Evolutionary conservation across 1,139 yeast genomes (phyloP), one percentile per base, ranked within the genome.

Genomic region (Suhomyces guaymorum): DNA sequence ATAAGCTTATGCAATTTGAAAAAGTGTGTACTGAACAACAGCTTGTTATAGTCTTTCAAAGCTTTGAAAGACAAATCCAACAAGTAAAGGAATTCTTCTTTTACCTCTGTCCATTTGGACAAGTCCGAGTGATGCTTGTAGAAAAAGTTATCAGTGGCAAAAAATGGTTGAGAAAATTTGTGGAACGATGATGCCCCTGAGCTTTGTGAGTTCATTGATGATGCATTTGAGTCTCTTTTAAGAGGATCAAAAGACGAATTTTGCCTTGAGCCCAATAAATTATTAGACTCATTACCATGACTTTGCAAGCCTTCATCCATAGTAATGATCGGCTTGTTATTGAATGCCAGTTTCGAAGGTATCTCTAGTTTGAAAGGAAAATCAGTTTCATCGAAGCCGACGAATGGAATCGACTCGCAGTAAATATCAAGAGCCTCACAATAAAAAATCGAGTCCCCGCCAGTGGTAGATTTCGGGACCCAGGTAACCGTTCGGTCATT

Each of bases 121-220:
- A 80, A 58, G 52, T 83, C 90, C 1, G 73, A 57, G 5, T 77
- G 70, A 38, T 78, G 79, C 33, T 66, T 66, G 50, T 80, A 80
- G 51, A 82, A 81, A 13, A 78, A 52, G 7, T 60, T 59, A 5
- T 66, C 63, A 49, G 63, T 54, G 7, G 69, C 51, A 45, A 65
- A 70, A 31, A 70, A 61, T 5, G 75, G 75, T 38, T 65, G 69
- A 5, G 55, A 50, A 44, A 70, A 70, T 38, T 67, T 70, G 47
- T 70, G 76, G 45, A 69, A 68, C 6, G 61, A 52, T 15, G 61
- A 51, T 2, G 59, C 48, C 7, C 53, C 46, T 1, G 63, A 51
- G 42, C 46, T 48, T 45, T 48, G 63, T 19, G 47, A 62, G 46
- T 41, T 43, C 35, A 55, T 46, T 4, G 70, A 59, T 1, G 70